A percentile compares a stretch with the other conserved stretches of the same genome.
These are phyloP conservation scores for Barnettozyma sucrosica DNA, from an alignment of 805 yeast genomes.

Conservation along the genomic window DNA sequence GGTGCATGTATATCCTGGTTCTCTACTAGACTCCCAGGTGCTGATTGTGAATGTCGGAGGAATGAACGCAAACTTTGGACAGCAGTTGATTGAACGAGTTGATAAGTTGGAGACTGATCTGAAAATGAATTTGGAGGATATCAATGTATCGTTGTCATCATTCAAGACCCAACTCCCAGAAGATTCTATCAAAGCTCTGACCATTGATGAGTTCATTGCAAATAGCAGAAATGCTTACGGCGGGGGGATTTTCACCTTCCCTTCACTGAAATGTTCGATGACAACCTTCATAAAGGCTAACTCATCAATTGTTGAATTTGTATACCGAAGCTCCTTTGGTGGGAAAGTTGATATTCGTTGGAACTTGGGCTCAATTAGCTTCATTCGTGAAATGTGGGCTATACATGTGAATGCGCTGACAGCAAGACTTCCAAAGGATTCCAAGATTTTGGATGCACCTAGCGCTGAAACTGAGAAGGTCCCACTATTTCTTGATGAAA, in stretches of 20 bases:
- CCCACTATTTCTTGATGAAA: constrained; percentile 28
- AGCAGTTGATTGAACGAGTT: constrained; percentile 34
- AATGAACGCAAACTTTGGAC: constrained; percentile 46
- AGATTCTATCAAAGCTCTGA: constrained; percentile 38
- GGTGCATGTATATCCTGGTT: constrained; percentile 74
- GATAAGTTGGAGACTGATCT: constrained; percentile 42
- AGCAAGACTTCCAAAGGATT: constrained; percentile 44
- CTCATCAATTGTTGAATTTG: constrained; percentile 54
- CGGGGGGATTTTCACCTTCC: constrained; percentile 75
- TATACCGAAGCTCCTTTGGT: constrained; percentile 69
- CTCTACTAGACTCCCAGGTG: constrained; percentile 73
- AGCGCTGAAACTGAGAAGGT: constrained; percentile 11
- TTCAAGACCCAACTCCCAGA: constrained; percentile 47
- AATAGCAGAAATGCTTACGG: constrained; percentile 61
- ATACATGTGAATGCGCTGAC: constrained; percentile 72
- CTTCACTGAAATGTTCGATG: constrained; percentile 72
- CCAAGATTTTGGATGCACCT: background rate
- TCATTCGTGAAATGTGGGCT: constrained; percentile 88
- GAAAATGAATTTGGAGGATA: constrained; percentile 54
- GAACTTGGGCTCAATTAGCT: constrained; percentile 89
- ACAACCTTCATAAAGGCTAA: constrained; percentile 56
- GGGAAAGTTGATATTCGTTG: constrained; percentile 89
- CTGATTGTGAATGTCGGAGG: constrained; percentile 55
- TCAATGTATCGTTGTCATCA: constrained; percentile 61
- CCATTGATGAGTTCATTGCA: constrained; percentile 49